Base-by-base conservation (phyloP, 2,329 filamentous ascomycete genomes). In the Cladophialophora immunda region DNA sequence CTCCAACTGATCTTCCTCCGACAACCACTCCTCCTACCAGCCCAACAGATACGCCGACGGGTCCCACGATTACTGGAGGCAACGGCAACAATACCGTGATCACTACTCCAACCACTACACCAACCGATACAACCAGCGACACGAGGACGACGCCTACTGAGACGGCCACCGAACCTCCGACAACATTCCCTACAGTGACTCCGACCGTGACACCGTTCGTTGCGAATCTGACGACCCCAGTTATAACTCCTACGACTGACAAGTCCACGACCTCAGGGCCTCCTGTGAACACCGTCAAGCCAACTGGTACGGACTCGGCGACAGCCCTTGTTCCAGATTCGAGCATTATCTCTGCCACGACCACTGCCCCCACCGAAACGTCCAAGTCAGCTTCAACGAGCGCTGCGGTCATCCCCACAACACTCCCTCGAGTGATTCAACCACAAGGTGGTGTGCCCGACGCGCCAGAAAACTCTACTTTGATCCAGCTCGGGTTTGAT, bases 401-500 rank as follows among this genome's bases (percentile, higher is more conserved):
- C 29, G 80, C 79, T 57, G 82, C 83, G 1, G 78, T 83, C 61
- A 79, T 93, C 62, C 90, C 92, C 0, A 86, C 87, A 0, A 82
- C 83, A 38, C 84, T 96, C 66, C 93, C 93, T 22, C 88, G 87
- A 74, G 86, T 92, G 52, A 94, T 97, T 71, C 87, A 89, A 30
- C 92, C 93, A 8, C 86, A 88, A 47, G 84, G 86, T 64, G 86
- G 86, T 32, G 83, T 86, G 57, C 82, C 84, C 22, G 67, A 80
- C 4, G 78, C 83, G 19, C 91, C 92, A 0, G 79, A 83, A 3
- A 91, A 92, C 72, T 88, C 87, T 0, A 88, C 87, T 3, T 80
- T 92, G 72, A 90, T 97, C 72, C 93, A 97, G 76, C 85, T 98
- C 69, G 95, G 92, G 36, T 97, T 98, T 85, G 82, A 87, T 60